Conservation (phyloP, 2,329 filamentous ascomycete genomes). For the Aspergillus pseudoterreus region DNA sequence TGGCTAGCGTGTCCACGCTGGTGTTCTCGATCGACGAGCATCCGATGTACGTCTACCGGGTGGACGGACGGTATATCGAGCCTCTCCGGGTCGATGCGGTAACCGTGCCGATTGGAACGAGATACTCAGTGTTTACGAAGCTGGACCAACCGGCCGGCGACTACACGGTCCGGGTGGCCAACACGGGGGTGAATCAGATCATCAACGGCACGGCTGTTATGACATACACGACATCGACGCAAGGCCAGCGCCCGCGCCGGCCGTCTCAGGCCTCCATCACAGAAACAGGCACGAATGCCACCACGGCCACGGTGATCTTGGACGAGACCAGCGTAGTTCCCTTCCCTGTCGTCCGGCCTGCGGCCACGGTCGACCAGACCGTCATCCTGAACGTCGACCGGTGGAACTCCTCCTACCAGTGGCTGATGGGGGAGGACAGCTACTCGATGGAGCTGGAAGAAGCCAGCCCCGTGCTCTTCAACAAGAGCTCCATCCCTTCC, state of each 20-base stretch:
- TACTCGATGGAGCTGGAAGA: conserved; percentile 22
- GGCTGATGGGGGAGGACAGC: conserved; percentile 23
- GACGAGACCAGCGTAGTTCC: conserved; percentile 42
- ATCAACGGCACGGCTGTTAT: conserved; percentile 53
- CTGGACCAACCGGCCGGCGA: conserved; percentile 44
- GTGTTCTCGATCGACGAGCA: conserved; percentile 45
- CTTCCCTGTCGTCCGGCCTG: conserved; percentile 47
- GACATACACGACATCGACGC: conserved; percentile 30
- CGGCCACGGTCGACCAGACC: conserved; percentile 43
- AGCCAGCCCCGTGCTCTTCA: conserved; percentile 22
- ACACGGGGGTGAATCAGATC: conserved; percentile 51
- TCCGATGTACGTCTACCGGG: conserved; percentile 43
- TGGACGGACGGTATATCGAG: conserved; percentile 43
- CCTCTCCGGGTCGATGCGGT: conserved; percentile 38
- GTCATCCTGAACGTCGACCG: conserved; percentile 21
- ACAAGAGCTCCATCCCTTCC: conserved; percentile 23
- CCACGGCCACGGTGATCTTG: conserved; percentile 43
- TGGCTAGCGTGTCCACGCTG: conserved; percentile 28
- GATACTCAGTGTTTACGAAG: conserved; percentile 42
- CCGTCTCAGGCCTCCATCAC: conserved; percentile 46
- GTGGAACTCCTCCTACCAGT: conserved; percentile 20
- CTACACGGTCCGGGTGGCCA: conserved; percentile 55
- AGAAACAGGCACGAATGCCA: conserved; percentile 45
- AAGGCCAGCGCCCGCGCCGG: conserved; percentile 3
- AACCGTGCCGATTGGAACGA: conserved; percentile 33